Base-by-base conservation (phyloP, 495 filamentous ascomycete genomes). In the Penicillium canariense region DNA sequence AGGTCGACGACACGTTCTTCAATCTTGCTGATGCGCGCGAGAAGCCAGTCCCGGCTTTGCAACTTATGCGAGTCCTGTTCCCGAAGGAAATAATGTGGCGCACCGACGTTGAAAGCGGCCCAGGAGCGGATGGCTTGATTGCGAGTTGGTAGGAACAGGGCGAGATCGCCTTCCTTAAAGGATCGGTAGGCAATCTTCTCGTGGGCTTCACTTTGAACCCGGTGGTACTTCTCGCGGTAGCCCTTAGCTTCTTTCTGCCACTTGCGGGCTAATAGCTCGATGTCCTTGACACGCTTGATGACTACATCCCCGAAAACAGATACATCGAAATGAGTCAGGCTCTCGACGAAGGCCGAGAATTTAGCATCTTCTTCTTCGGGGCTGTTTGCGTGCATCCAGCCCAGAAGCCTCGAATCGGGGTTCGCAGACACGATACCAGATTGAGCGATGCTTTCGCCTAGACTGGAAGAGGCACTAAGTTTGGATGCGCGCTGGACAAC, bases 51-150 rank as follows among this genome's bases (percentile, higher is more conserved):
- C 22, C 90, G 80, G 26, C 78, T 82, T 35, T 85, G 78, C 11
- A 99, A 79, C 53, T 91, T 88, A 63, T 97, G 95, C 0, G 79
- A 77, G 51, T 96, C 91, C 68, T 95, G 90, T 69, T 99, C 94
- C 27, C 90, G 87, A 0, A 99, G 77, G 75, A 99, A 99, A 73
- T 91, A 97, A 68, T 99, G 94, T 12, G 94, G 94, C 47, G 90
- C 93, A 1, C 91, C 91, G 42, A 97, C 86, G 64, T 99, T 99
- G 77, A 99, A 99, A 3, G 95, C 94, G 4, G 94, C 94, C 94
- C 94, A 99, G 3, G 94, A 91, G 9, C 94, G 86, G 5, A 91
- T 94, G 22, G 87, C 87, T 66, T 96, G 91, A 58, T 97, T 97
- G 20, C 91, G 79, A 0, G 94, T 99, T 0, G 94, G 94, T 11